Percentiles rank a stretch among this genome's conserved stretches.
Conservation (phyloP, 495 filamentous ascomycete genomes). For the Aspergillus ostianus region DNA sequence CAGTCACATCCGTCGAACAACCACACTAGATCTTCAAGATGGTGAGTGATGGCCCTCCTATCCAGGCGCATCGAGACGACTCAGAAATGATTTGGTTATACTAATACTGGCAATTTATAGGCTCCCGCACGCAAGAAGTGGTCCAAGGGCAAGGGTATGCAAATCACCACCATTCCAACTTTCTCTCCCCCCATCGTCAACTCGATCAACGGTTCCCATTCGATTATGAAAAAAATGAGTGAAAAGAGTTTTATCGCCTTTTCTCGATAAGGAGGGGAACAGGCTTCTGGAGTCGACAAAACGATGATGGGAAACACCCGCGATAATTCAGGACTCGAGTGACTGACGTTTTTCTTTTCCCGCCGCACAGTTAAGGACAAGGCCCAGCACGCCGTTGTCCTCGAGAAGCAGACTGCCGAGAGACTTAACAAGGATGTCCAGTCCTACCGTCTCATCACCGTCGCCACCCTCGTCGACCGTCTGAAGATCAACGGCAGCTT, state of each 20-base stretch:
- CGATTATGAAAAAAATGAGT: neutral
- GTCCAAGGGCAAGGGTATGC: conserved; percentile 97
- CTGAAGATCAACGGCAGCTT: conserved; percentile 99
- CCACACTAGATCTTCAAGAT: conserved; percentile 52
- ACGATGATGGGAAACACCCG: conserved; percentile 21
- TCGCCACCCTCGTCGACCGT: conserved; percentile 96
- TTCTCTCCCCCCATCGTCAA: conserved; percentile 14
- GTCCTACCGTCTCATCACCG: conserved; percentile 99
- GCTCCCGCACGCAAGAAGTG: conserved; percentile 99
- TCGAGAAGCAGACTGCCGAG: conserved; percentile 67
- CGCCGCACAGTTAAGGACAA: conserved; percentile 93
- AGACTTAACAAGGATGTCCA: conserved; percentile 95
- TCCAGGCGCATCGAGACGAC: neutral
- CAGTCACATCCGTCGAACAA: conserved; percentile 43
- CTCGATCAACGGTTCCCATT: conserved; percentile 7
- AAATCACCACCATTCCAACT: conserved; percentile 22
- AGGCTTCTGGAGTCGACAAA: conserved; percentile 17
- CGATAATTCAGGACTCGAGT: neutral
- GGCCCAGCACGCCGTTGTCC: conserved; percentile 90
- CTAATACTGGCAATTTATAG: conserved; percentile 35
- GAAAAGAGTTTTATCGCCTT: neutral
- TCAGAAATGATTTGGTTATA: conserved; percentile 13
- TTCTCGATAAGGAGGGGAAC: conserved; percentile 3
- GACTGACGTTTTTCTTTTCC: conserved; percentile 29
- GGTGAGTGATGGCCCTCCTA: conserved; percentile 34